phyloP scores from a whole-genome alignment of 163 green algal genomes.

The Coccomyxa subellipsoidea region DNA sequence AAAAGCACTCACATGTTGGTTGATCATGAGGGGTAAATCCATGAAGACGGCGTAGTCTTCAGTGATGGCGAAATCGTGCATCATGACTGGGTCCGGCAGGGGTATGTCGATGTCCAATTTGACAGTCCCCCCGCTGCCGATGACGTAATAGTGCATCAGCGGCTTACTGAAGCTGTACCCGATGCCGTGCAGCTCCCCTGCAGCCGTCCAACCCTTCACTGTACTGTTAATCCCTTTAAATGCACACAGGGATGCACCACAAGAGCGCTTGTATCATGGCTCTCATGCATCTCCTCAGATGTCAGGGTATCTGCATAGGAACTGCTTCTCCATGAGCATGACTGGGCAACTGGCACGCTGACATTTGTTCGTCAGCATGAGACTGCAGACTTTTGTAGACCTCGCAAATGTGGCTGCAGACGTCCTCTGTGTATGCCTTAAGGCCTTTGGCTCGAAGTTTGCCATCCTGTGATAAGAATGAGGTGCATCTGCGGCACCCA shows the following conservation, averaged over 20 bases:
- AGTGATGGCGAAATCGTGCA: constrained; percentile 71
- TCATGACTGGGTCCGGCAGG: constrained; percentile 35
- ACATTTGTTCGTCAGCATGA: too few species aligned
- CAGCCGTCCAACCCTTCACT: not conserved
- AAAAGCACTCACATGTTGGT: constrained; percentile 39
- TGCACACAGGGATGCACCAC: too few species aligned
- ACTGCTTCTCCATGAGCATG: too few species aligned
- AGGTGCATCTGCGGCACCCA: not conserved
- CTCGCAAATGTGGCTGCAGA: too few species aligned
- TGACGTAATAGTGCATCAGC: constrained; percentile 29
- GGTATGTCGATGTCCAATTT: constrained; percentile 23
- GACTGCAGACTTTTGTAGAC: too few species aligned
- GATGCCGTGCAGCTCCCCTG: constrained; percentile 58
- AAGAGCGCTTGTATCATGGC: too few species aligned
- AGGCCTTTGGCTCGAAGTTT: not conserved
- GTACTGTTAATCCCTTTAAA: too few species aligned
- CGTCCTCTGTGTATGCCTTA: too few species aligned
- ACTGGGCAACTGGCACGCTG: too few species aligned
- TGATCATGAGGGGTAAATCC: constrained; percentile 65
- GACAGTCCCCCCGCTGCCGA: constrained; percentile 28
- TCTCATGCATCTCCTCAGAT: too few species aligned
- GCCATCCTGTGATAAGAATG: not conserved
- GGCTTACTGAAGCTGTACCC: constrained; percentile 55
- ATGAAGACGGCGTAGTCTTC: constrained; percentile 58
- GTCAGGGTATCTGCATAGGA: too few species aligned